phyloP scores from a whole-genome alignment of 2,329 filamentous ascomycete genomes.

The Talaromyces verruculosus region DNA sequence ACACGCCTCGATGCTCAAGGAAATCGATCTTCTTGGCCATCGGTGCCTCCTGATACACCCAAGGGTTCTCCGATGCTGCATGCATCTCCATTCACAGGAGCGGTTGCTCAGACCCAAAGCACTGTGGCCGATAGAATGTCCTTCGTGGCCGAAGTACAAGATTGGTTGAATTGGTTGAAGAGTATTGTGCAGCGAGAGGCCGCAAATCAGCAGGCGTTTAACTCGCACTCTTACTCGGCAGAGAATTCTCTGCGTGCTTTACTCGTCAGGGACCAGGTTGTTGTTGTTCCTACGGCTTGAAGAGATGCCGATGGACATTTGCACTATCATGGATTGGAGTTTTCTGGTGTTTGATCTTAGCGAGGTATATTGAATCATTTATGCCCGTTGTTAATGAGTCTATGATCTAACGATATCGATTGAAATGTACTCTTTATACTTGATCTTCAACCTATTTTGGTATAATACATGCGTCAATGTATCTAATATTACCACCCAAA shows the following conservation, averaged over 20 bases:
- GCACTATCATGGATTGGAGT: background rate
- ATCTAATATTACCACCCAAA: slow-evolving; percentile 1
- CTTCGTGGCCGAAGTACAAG: slow-evolving; percentile 33
- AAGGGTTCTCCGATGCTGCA: slow-evolving; percentile 8
- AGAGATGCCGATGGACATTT: background rate
- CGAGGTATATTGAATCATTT: background rate
- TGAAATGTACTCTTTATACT: background rate
- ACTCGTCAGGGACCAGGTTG: slow-evolving; percentile 29
- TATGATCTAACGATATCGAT: background rate
- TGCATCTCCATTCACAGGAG: slow-evolving; percentile 1
- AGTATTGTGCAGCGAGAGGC: slow-evolving; percentile 26
- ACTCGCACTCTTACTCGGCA: slow-evolving; percentile 30
- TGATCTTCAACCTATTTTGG: background rate
- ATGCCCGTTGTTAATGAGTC: background rate
- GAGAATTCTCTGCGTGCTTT: slow-evolving; percentile 39
- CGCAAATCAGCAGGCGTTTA: slow-evolving; percentile 21
- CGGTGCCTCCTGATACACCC: slow-evolving; percentile 22
- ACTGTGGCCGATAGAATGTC: slow-evolving; percentile 22
- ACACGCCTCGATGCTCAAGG: slow-evolving; percentile 40
- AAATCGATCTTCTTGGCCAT: slow-evolving; percentile 26
- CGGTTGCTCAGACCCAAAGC: background rate
- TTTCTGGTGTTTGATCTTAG: background rate
- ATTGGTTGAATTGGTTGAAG: slow-evolving; percentile 39
- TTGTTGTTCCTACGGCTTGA: slow-evolving; percentile 17
- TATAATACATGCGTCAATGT: slow-evolving; percentile 13